A percentile compares a stretch with the other conserved stretches of the same genome.
These are phyloP conservation scores for Psilocybe cyanescens DNA, from an alignment of 768 basidiomycete species.

Conservation along the genomic window DNA sequence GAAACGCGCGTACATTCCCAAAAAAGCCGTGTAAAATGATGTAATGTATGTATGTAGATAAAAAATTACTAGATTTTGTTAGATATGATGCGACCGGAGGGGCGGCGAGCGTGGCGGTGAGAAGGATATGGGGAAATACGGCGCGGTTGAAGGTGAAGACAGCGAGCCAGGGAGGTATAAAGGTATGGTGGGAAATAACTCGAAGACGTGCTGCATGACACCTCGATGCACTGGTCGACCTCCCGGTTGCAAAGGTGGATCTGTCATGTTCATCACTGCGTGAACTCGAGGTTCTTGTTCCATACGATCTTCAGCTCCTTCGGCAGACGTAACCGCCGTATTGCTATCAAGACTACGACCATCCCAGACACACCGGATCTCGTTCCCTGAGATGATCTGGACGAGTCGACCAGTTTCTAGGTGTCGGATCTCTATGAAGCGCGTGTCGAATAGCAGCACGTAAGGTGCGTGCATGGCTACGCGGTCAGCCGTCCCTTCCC, in stretches of 20 bases:
- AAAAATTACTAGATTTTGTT: slow-evolving; percentile 5
- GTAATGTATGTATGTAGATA: slow-evolving; percentile 1
- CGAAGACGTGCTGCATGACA: slow-evolving; percentile 74
- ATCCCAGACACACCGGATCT: slow-evolving; percentile 90
- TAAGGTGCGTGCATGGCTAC: slow-evolving; percentile 91
- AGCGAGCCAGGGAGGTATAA: slow-evolving; percentile 67
- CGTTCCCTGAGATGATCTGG: slow-evolving; percentile 82
- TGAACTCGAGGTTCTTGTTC: slow-evolving; percentile 85
- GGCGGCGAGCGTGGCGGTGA: slow-evolving; percentile 63
- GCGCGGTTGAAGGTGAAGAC: slow-evolving; percentile 54
- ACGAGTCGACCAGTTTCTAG: slow-evolving; percentile 78
- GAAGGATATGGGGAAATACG: slow-evolving; percentile 54
- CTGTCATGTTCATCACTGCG: slow-evolving; percentile 75
- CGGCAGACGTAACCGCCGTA: slow-evolving; percentile 64
- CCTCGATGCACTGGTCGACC: slow-evolving; percentile 44
- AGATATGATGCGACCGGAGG: slow-evolving; percentile 31
- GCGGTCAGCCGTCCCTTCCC: slow-evolving; percentile 91
- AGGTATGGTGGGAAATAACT: slow-evolving; percentile 77
- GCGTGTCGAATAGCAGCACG: slow-evolving; percentile 83
- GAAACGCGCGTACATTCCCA: no score
- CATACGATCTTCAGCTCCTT: slow-evolving; percentile 50
- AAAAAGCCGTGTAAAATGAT: background rate
- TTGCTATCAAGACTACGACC: slow-evolving; percentile 63
- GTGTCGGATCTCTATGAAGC: slow-evolving; percentile 91
- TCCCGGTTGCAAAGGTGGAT: slow-evolving; percentile 41